These are phyloP conservation scores for Pythium sp. DNA, from an alignment of 352 stramenopile genomes.

Conservation along the genomic window DNA sequence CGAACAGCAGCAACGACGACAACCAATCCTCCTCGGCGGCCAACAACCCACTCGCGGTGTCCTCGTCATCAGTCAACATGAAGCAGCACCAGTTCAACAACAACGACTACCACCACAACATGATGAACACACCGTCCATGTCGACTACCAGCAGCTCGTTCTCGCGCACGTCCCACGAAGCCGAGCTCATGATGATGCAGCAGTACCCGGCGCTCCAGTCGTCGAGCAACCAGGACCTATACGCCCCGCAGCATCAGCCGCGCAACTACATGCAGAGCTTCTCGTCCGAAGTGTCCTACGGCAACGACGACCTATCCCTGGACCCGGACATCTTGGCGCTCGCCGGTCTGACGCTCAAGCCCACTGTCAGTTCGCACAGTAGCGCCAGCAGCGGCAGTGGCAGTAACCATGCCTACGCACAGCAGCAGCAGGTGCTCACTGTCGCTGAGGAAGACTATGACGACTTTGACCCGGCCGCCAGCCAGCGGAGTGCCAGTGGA, in stretches of 20 bases:
- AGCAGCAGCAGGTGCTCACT: slow-evolving; percentile 8
- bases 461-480: slow-evolving; percentile 5
- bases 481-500: slow-evolving; percentile 1
- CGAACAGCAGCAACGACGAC: slow-evolving; percentile 11
- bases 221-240: slow-evolving; percentile 25
- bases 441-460: slow-evolving; percentile 16
- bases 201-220: slow-evolving; percentile 18
- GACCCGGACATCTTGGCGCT: slow-evolving; percentile 58
- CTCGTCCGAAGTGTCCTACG: slow-evolving; percentile 38
- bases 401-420: not conserved
- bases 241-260: slow-evolving; percentile 18
- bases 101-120: slow-evolving; percentile 21
- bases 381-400: slow-evolving; percentile 8
- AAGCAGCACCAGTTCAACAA: slow-evolving; percentile 17
- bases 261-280: slow-evolving; percentile 25
- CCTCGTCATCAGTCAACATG: not conserved
- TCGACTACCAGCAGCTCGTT: slow-evolving; percentile 63
- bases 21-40: not conserved
- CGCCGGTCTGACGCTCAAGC: slow-evolving; percentile 37
- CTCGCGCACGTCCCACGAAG: slow-evolving; percentile 35
- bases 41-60: not conserved
- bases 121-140: slow-evolving; percentile 34
- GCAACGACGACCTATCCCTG: slow-evolving; percentile 42
- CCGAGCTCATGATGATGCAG: not conserved
- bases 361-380: not conserved